Conservation (phyloP, 2,329 filamentous ascomycete genomes). For the Tolypocladium capitatum region DNA sequence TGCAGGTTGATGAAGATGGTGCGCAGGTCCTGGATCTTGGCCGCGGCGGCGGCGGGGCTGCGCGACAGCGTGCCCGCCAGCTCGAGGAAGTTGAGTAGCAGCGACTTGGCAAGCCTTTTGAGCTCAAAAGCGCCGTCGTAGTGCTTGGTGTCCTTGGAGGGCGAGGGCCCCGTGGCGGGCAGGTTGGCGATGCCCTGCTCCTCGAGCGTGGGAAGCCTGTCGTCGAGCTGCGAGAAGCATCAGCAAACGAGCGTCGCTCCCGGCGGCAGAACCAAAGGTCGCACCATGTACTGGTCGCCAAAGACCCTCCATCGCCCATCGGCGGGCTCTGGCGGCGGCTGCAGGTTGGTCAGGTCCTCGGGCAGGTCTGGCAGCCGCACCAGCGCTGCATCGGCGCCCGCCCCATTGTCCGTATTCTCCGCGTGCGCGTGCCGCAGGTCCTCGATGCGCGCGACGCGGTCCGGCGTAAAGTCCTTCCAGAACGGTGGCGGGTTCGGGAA, state of each 20-base stretch:
- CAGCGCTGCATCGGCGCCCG: constrained; percentile 12
- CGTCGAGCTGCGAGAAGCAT: constrained; percentile 31
- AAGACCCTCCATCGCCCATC: constrained; percentile 64
- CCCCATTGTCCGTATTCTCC: constrained; percentile 9
- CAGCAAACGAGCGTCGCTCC: background rate
- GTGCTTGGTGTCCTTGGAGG: constrained; percentile 37
- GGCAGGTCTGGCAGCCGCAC: constrained; percentile 40
- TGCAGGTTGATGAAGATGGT: constrained; percentile 85
- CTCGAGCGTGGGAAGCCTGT: constrained; percentile 52
- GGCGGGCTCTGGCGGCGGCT: constrained; percentile 65
- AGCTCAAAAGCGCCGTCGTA: constrained; percentile 55
- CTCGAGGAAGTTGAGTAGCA: constrained; percentile 81
- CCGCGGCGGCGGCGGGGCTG: constrained; percentile 35
- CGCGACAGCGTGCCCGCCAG: constrained; percentile 43
- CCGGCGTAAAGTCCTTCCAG: constrained; percentile 74
- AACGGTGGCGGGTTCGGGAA: constrained; percentile 84
- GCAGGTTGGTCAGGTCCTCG: constrained; percentile 58
- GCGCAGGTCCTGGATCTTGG: constrained; percentile 66
- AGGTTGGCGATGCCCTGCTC: constrained; percentile 61
- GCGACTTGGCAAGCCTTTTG: constrained; percentile 66
- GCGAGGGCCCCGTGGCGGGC: constrained; percentile 22
- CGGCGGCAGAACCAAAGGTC: background rate
- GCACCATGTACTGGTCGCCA: constrained; percentile 49
- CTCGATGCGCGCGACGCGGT: constrained; percentile 49
- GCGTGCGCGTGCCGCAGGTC: constrained; percentile 27